phyloP scores from a whole-genome alignment of 805 yeast genomes.

The Teunomyces lycoperdinae region DNA sequence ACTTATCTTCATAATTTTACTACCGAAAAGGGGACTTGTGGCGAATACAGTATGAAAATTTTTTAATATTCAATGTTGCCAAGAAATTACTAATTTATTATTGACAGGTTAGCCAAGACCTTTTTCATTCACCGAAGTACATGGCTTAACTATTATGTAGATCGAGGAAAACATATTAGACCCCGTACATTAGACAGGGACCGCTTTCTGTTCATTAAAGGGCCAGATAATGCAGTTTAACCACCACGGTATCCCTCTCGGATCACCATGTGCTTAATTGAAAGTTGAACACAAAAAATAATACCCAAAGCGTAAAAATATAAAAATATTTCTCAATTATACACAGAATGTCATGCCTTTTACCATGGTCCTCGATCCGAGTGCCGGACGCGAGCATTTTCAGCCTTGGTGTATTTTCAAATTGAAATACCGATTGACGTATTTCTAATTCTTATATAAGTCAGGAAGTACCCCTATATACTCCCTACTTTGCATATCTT shows the following conservation, averaged over 20 bases:
- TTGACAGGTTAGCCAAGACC: conserved; percentile 4
- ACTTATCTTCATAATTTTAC: background rate
- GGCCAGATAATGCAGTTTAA: background rate
- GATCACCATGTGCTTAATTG: background rate
- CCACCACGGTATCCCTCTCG: background rate
- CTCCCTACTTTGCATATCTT: conserved; percentile 1
- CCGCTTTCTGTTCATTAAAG: background rate
- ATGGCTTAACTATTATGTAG: background rate
- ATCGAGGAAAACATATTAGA: background rate
- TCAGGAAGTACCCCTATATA: background rate
- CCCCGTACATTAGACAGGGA: background rate
- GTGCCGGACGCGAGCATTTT: background rate
- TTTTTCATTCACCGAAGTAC: conserved; percentile 2
- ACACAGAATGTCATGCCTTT: background rate
- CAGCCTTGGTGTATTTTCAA: background rate
- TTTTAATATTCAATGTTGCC: background rate
- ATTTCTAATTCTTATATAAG: background rate
- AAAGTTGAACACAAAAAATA: background rate
- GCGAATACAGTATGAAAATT: background rate
- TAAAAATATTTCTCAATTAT: background rate
- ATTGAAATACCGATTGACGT: conserved; percentile 2
- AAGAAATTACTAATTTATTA: background rate
- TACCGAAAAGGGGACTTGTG: background rate
- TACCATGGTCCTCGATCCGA: background rate
- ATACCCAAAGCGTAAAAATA: background rate